A percentile compares a stretch with the other conserved stretches of the same genome.
phyloP scores from a whole-genome alignment of 1,284 basidiomycete species.

The Tilletiaria anomala region DNA sequence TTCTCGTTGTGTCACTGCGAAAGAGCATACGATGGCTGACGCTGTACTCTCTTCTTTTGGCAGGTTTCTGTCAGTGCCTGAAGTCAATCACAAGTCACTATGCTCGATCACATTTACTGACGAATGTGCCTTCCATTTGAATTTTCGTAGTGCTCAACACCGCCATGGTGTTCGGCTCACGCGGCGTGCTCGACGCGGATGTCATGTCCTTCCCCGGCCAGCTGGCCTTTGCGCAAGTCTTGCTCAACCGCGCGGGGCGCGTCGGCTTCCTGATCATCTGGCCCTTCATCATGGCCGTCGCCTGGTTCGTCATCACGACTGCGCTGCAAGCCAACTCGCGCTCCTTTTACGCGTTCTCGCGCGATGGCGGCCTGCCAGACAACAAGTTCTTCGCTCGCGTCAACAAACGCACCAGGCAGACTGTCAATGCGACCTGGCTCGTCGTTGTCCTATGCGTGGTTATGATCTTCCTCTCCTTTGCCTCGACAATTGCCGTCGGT shows the following conservation, averaged over 20 bases:
- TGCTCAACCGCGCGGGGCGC: conserved; percentile 24
- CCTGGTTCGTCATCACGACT: conserved; percentile 42
- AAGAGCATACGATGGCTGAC: too few species aligned
- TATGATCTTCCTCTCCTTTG: conserved; percentile 27
- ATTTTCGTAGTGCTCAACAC: conserved; percentile 40
- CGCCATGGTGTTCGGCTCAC: conserved; percentile 62
- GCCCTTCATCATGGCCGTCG: conserved; percentile 35
- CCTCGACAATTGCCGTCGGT: conserved; percentile 29
- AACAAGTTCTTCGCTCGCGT: conserved; percentile 64
- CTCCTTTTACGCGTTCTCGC: conserved; percentile 76
- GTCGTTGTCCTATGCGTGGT: conserved; percentile 47
- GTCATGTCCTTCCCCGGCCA: conserved; percentile 27
- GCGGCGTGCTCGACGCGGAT: conserved; percentile 19
- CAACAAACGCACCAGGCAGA: conserved; percentile 50
- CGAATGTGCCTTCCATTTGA: too few species aligned
- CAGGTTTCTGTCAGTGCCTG: too few species aligned
- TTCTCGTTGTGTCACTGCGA: too few species aligned
- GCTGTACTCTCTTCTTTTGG: too few species aligned
- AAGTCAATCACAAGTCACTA: too few species aligned
- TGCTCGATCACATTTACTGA: too few species aligned
- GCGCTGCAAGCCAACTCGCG: conserved; percentile 72
- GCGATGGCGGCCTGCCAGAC: too few species aligned
- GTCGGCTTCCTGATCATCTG: conserved; percentile 54
- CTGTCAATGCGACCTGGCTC: conserved; percentile 69
- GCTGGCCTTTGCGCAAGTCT: conserved; percentile 34